phyloP scores from a whole-genome alignment of 2,329 filamentous ascomycete species.

The Colletotrichum shisoi region DNA sequence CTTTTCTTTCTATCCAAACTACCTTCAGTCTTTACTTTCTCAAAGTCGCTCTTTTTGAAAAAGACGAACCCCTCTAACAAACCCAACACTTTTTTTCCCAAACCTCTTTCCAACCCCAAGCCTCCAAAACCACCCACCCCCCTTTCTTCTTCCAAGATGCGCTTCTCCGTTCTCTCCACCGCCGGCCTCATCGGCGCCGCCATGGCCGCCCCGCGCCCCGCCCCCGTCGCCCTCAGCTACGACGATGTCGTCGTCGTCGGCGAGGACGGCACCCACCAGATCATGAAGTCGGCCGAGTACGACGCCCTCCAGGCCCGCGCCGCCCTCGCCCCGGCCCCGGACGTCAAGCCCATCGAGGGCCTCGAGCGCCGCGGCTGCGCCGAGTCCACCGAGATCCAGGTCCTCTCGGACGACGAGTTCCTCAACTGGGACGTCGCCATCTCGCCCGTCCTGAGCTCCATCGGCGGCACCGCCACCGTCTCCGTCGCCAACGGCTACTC shows the following conservation, averaged over 20 bases:
- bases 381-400: constrained; percentile 42
- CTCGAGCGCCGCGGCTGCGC: constrained; percentile 38
- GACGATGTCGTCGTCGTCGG: constrained; percentile 45
- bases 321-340: constrained; percentile 26
- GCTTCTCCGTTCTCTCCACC: constrained; percentile 30
- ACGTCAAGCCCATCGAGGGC: constrained; percentile 2
- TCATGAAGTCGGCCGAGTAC: constrained; percentile 45
- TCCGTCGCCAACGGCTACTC: constrained; percentile 47
- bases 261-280: constrained; percentile 41
- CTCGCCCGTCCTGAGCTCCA: constrained; percentile 48
- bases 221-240: constrained; percentile 33
- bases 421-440: constrained; percentile 52
- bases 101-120: background rate
- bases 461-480: constrained; percentile 44
- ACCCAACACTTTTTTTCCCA: background rate
- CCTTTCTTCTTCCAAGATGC: constrained; percentile 26
- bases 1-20: constrained; percentile 24
- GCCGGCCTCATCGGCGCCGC: constrained; percentile 25
- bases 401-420: constrained; percentile 45
- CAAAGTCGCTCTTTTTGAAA: constrained; percentile 33
- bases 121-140: background rate
- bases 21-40: constrained; percentile 35
- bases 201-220: constrained; percentile 15
- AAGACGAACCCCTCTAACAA: background rate
- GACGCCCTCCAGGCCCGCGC: constrained; percentile 37